phyloP scores from a whole-genome alignment of 768 basidiomycete species.

The Serpula lacrymans region DNA sequence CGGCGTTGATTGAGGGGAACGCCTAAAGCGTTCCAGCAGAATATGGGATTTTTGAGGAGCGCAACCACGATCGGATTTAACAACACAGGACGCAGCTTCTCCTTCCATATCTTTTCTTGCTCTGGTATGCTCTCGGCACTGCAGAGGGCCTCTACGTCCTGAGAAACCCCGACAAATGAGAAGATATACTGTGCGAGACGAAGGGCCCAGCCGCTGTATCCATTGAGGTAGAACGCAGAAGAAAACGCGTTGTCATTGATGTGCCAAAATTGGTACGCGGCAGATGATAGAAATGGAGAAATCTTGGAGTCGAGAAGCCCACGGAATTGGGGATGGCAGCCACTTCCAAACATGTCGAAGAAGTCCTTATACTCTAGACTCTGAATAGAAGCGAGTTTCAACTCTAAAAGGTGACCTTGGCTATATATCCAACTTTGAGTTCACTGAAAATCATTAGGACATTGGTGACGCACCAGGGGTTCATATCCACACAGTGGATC shows the following conservation, averaged over 20 bases:
- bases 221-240: conserved; percentile 61
- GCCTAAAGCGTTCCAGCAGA: conserved; percentile 78
- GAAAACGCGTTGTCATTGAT: conserved; percentile 48
- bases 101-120: conserved; percentile 61
- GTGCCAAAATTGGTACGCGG: conserved; percentile 77
- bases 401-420: conserved; percentile 75
- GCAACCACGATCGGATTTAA: conserved; percentile 55
- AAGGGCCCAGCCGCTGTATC: conserved; percentile 67
- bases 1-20: conserved; percentile 69
- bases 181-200: conserved; percentile 59
- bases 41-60: conserved; percentile 38
- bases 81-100: conserved; percentile 57
- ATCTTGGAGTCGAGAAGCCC: conserved; percentile 55
- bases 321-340: conserved; percentile 57
- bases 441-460: not conserved
- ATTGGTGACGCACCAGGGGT: conserved; percentile 43
- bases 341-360: conserved; percentile 65
- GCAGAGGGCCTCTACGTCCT: conserved; percentile 55
- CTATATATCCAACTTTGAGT: conserved; percentile 23
- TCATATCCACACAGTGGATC: conserved; percentile 75
- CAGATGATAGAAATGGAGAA: conserved; percentile 65
- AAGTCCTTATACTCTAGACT: conserved; percentile 57
- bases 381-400: conserved; percentile 68
- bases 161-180: conserved; percentile 52
- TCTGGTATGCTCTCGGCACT: conserved; percentile 48